phyloP scores from a whole-genome alignment of 495 filamentous ascomycete genomes.

The Penicillium verhagenii region DNA sequence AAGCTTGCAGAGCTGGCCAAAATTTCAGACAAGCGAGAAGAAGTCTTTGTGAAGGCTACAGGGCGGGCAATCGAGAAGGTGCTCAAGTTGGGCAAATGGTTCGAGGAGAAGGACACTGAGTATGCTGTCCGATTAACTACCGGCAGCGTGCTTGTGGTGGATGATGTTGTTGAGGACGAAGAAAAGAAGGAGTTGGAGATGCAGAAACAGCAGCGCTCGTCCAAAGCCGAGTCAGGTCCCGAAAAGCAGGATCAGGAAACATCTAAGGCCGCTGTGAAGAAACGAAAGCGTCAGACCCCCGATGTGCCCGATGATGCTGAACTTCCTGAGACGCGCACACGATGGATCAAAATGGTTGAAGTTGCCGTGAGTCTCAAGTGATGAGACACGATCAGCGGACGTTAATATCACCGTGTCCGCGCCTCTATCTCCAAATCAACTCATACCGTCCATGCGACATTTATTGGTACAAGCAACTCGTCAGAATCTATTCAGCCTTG shows the following conservation, averaged over 20 bases:
- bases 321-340: slow-evolving; percentile 56
- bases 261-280: slow-evolving; percentile 35
- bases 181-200: slow-evolving; percentile 23
- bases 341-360: slow-evolving; percentile 67
- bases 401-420: not conserved
- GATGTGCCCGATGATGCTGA: slow-evolving; percentile 46
- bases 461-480: not conserved
- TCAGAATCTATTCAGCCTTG: not conserved
- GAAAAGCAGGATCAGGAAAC: not conserved
- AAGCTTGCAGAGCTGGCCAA: slow-evolving; percentile 40
- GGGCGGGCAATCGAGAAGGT: slow-evolving; percentile 76
- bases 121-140: slow-evolving; percentile 58
- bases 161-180: slow-evolving; percentile 61
- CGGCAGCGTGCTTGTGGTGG: slow-evolving; percentile 64
- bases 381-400: not conserved
- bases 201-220: slow-evolving; percentile 22
- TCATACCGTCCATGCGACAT: not conserved
- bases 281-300: slow-evolving; percentile 33
- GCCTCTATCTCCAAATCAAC: not conserved
- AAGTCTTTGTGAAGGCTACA: slow-evolving; percentile 74
- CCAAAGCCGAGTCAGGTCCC: slow-evolving; percentile 1
- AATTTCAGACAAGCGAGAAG: slow-evolving; percentile 45
- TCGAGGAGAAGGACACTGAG: slow-evolving; percentile 55
- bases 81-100: slow-evolving; percentile 60
- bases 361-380: slow-evolving; percentile 55